These are phyloP conservation scores for Chrysochromulina parva DNA, from an alignment of 78 protist genomes.

Conservation along the genomic window DNA sequence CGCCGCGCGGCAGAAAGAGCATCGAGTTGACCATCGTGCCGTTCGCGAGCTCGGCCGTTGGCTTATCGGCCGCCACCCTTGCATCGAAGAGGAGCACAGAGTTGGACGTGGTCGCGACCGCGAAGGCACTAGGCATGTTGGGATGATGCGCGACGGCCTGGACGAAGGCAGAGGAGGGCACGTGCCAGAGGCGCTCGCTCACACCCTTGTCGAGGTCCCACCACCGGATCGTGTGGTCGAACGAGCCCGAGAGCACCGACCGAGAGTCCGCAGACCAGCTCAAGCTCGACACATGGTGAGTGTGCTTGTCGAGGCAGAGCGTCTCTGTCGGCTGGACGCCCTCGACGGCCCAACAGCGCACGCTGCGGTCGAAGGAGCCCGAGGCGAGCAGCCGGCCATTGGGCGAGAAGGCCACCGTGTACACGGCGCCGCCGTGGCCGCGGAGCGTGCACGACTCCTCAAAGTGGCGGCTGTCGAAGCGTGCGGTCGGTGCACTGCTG, in stretches of 20 bases:
- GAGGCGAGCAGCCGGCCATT: slow-evolving; percentile 69
- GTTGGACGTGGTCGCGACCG: slow-evolving; percentile 59
- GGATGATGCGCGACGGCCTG: not conserved
- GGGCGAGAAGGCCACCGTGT: slow-evolving; percentile 62
- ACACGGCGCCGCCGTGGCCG: slow-evolving; percentile 72
- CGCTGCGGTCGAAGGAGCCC: slow-evolving; percentile 68
- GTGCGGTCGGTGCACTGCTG: too few relatives aligned
- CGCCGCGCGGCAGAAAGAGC: slow-evolving; percentile 40
- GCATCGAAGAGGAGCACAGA: slow-evolving; percentile 55
- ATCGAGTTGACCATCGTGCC: slow-evolving; percentile 57
- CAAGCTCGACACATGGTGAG: slow-evolving; percentile 20
- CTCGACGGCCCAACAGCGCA: slow-evolving; percentile 51
- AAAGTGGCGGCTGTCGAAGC: not conserved
- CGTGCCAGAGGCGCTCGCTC: not conserved
- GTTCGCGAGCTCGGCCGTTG: slow-evolving; percentile 41
- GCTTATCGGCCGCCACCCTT: slow-evolving; percentile 32
- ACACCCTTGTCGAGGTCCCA: not conserved
- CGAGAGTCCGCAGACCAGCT: slow-evolving; percentile 44
- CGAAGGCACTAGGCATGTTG: not conserved
- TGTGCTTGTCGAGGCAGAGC: not conserved
- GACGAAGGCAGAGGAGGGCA: not conserved
- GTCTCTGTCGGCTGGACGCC: not conserved
- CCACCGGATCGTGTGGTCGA: not conserved
- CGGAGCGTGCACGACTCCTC: not conserved
- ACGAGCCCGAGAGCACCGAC: slow-evolving; percentile 7